Evolutionary conservation across 176 grass and related monocot species (phyloP).

Genomic region (Musa itinerans): DNA sequence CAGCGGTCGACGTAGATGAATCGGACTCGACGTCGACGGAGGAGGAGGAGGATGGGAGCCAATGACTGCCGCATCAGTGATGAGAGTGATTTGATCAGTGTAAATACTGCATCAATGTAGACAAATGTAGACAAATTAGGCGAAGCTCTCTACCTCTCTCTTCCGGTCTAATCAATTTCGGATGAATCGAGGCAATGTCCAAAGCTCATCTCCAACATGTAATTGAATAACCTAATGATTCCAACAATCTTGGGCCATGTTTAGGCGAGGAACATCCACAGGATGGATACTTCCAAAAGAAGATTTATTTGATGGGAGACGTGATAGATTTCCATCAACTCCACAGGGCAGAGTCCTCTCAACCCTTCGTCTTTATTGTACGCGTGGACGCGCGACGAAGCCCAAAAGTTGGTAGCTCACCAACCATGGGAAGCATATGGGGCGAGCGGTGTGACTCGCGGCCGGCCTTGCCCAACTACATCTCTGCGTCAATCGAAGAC

Average conservation of each 20-base stretch:
- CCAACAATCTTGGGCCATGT: too few relatives aligned
- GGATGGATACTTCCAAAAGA: too few relatives aligned
- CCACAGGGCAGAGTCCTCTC: too few relatives aligned
- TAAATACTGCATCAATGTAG: not conserved
- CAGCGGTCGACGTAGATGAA: constrained; percentile 1
- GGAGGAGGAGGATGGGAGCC: not conserved
- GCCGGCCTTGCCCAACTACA: not conserved
- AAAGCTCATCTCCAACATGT: too few relatives aligned
- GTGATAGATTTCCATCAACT: too few relatives aligned
- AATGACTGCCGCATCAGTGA: not conserved
- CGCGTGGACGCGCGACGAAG: too few relatives aligned
- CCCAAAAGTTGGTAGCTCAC: not conserved
- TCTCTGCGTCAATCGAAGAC: too few relatives aligned
- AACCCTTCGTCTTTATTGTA: too few relatives aligned
- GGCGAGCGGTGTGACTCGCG: not conserved
- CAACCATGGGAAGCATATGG: not conserved
- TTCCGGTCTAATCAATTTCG: not conserved
- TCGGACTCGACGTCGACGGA: not conserved
- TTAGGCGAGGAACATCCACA: too few relatives aligned
- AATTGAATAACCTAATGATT: too few relatives aligned
- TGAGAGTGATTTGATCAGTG: not conserved
- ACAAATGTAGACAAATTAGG: not conserved
- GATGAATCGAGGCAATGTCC: too few relatives aligned
- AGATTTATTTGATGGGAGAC: too few relatives aligned
- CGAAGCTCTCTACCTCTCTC: not conserved